A percentile compares a stretch with the other conserved stretches of the same genome.
These are phyloP conservation scores for Leccinum variicolor DNA, from an alignment of 768 basidiomycete genomes.

Conservation along the genomic window DNA sequence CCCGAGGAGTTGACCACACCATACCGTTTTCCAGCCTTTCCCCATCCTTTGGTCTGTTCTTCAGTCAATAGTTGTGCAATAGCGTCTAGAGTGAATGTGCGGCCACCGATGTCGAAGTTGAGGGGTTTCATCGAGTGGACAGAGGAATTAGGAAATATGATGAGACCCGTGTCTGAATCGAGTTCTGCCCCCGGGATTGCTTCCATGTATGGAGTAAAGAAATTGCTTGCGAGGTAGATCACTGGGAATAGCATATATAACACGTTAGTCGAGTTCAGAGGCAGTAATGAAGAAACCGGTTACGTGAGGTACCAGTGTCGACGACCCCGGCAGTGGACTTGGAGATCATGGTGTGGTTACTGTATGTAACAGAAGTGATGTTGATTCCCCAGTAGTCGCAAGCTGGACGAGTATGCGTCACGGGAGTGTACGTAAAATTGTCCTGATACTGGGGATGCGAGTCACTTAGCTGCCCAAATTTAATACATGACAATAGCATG, in stretches of 20 bases:
- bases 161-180: background rate
- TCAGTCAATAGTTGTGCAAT: background rate
- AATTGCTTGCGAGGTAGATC: constrained; percentile 10
- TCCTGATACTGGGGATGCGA: constrained; percentile 17
- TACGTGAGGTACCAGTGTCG: background rate
- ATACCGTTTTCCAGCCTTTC: background rate
- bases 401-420: constrained; percentile 27
- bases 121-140: constrained; percentile 7
- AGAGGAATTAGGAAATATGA: constrained; percentile 8
- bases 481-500: background rate
- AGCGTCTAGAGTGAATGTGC: background rate
- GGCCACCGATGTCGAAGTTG: constrained; percentile 5
- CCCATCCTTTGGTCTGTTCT: background rate
- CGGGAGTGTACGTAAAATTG: constrained; percentile 18
- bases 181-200: constrained; percentile 13
- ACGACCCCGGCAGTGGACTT: background rate
- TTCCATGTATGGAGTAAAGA: constrained; percentile 5
- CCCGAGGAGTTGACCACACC: background rate
- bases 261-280: background rate
- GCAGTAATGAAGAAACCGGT: background rate
- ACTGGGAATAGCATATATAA: background rate
- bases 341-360: constrained; percentile 11
- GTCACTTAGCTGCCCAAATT: background rate
- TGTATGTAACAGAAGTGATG: constrained; percentile 14
- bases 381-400: constrained; percentile 29